A percentile compares a stretch with the other conserved stretches of the same genome.
These are phyloP conservation scores for Hanseniaspora hatyaiensis DNA, from an alignment of 805 yeast species.

Conservation along the genomic window DNA sequence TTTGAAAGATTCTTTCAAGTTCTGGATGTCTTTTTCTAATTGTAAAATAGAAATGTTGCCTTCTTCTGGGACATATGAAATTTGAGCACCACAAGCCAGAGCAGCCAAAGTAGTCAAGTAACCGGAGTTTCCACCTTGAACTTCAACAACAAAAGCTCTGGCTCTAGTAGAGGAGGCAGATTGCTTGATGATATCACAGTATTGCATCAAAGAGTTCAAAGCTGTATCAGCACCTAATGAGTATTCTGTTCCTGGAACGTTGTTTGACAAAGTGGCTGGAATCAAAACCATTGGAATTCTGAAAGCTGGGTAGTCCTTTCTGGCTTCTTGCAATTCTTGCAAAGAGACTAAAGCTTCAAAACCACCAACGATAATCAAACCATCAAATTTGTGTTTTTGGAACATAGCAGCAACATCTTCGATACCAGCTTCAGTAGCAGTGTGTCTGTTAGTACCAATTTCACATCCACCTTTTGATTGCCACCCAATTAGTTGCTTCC, in stretches of 20 bases:
- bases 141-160: conserved; percentile 91
- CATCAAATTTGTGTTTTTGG: conserved; percentile 57
- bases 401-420: conserved; percentile 65
- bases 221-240: conserved; percentile 94
- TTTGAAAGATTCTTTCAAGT: conserved; percentile 48
- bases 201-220: conserved; percentile 75
- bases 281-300: conserved; percentile 87
- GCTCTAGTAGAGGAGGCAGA: conserved; percentile 89
- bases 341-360: conserved; percentile 69
- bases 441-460: conserved; percentile 64
- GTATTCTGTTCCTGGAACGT: conserved; percentile 98
- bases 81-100: conserved; percentile 77
- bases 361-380: conserved; percentile 67
- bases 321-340: conserved; percentile 50
- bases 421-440: conserved; percentile 53
- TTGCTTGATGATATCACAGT: conserved; percentile 92
- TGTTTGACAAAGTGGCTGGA: conserved; percentile 94
- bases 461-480: conserved; percentile 67
- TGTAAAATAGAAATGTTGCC: conserved; percentile 44
- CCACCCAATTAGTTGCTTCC: conserved; percentile 69
- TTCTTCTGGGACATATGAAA: conserved; percentile 67
- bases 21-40: conserved; percentile 52
- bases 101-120: conserved; percentile 80
- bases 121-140: conserved; percentile 96
- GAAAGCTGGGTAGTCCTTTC: conserved; percentile 60